Base-by-base conservation (phyloP, 805 yeast species). In the Jamesozyma piceae region DNA sequence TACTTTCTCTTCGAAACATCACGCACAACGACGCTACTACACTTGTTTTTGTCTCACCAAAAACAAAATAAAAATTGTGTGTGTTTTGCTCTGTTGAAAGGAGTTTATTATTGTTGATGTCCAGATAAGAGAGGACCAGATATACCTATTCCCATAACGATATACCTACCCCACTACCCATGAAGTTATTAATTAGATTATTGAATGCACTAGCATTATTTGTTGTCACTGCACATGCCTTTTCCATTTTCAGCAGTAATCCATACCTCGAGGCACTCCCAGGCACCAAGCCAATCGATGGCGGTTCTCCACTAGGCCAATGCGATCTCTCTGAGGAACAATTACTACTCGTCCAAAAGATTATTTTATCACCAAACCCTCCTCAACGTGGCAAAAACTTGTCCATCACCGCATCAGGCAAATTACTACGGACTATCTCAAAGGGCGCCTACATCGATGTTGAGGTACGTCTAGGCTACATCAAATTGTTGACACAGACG, bases 371-470 rank as follows among this genome's bases (percentile, higher is more conserved):
- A 30, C 98, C 98, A 38, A 86, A 85, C 55, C 97, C 97, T 3
- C 98, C 98, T 2, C 69, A 57, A 35, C 79, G 88, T 55, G 97
- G 97, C n/a, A 66, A 71, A 34, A 84, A 87, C 59, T 69, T 92
- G 57, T 82, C 95, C 6, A 77, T 92, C 43, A 58, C 72, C 18
- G 98, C 96, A 2, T 61, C 68, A 4, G 98, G 96, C 3, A 59
- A 60, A 30, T 65, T 90, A 40, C 46, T 67, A 19, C 59, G 71
- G 39, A 69, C 68, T 8, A 67, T 92, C 30, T 75, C 62, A 24
- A 90, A 86, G 17, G 98, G 98, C 28, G 85, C 97, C 0, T 92
- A 89, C 55, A 94, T 92, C 39, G 96, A 89, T 51, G 90, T 92
- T 24, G 94, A 87, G 51, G 97, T 92, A 18, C 75, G 84, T 50